These are phyloP conservation scores for Yamadazyma atlantica DNA, from an alignment of 1,139 yeast species.

Conservation along the genomic window DNA sequence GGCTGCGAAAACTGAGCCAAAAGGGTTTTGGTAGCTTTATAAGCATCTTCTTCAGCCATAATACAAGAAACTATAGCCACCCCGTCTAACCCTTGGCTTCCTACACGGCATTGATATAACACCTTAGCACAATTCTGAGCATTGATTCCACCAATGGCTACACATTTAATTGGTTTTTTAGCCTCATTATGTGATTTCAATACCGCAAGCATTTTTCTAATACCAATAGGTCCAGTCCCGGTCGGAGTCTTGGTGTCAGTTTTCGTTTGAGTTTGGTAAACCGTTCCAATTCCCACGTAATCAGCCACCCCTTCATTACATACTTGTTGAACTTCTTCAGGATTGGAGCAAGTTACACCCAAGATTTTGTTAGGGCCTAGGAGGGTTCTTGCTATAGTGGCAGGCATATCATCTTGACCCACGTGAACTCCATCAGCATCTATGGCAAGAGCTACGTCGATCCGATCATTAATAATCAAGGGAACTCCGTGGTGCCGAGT, in stretches of 20 bases:
- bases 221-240: slow-evolving; percentile 67
- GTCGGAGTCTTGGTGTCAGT: slow-evolving; percentile 42
- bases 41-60: slow-evolving; percentile 68
- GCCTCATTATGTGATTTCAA: slow-evolving; percentile 34
- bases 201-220: slow-evolving; percentile 51
- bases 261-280: slow-evolving; percentile 75
- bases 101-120: slow-evolving; percentile 46
- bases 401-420: slow-evolving; percentile 89
- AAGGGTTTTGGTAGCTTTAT: slow-evolving; percentile 46
- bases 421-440: slow-evolving; percentile 94
- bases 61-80: slow-evolving; percentile 86
- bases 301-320: slow-evolving; percentile 60
- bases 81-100: slow-evolving; percentile 62
- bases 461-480: slow-evolving; percentile 80
- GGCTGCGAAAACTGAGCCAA: slow-evolving; percentile 13
- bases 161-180: slow-evolving; percentile 45
- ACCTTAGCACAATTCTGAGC: slow-evolving; percentile 61
- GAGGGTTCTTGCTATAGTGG: slow-evolving; percentile 54
- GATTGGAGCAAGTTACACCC: slow-evolving; percentile 73
- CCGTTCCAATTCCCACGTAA: slow-evolving; percentile 85
- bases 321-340: slow-evolving; percentile 58
- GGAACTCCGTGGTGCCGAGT: slow-evolving; percentile 67
- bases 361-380: slow-evolving; percentile 74
- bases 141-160: slow-evolving; percentile 87
- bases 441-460: slow-evolving; percentile 86